Conservation (phyloP, 228 moss, liverwort and hornwort genomes). For the Sphagnum fallax region DNA sequence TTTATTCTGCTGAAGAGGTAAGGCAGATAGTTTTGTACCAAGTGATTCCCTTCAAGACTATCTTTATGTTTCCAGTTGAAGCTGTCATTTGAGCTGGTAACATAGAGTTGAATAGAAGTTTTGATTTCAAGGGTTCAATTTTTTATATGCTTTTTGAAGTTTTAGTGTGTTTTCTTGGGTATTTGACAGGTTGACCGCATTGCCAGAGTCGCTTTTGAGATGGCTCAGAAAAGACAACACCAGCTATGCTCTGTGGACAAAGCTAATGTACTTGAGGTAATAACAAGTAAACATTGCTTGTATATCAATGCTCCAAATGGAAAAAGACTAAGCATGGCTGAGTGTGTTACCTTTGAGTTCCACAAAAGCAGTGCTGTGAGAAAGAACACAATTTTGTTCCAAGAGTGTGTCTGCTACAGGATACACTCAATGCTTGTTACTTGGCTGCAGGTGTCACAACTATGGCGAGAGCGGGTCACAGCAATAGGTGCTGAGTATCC, state of each 20-base stretch:
- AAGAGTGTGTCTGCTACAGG: not conserved
- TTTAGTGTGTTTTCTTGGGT: not conserved
- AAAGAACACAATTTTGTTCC: no score
- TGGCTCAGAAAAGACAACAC: conserved; percentile 76
- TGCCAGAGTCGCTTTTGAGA: conserved; percentile 86
- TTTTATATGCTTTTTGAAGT: no score
- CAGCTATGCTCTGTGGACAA: conserved; percentile 96
- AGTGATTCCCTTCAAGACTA: no score
- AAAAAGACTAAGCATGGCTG: no score
- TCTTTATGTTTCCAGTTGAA: no score
- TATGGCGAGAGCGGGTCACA: conserved; percentile 91
- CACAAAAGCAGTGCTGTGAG: no score
- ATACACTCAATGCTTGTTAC: not conserved
- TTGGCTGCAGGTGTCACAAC: conserved; percentile 72
- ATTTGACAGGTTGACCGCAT: conserved; percentile 79
- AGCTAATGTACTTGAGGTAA: conserved; percentile 91
- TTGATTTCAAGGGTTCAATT: no score
- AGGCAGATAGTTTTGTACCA: no score
- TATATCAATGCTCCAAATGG: not conserved
- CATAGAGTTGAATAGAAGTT: no score
- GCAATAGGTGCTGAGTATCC: conserved; percentile 66
- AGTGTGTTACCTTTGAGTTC: no score
- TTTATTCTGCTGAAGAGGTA: conserved; percentile 84
- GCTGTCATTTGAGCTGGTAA: no score
- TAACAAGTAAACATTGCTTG: not conserved